Conservation (phyloP, 2,329 filamentous ascomycete species). For the Biscogniauxia marginata region DNA sequence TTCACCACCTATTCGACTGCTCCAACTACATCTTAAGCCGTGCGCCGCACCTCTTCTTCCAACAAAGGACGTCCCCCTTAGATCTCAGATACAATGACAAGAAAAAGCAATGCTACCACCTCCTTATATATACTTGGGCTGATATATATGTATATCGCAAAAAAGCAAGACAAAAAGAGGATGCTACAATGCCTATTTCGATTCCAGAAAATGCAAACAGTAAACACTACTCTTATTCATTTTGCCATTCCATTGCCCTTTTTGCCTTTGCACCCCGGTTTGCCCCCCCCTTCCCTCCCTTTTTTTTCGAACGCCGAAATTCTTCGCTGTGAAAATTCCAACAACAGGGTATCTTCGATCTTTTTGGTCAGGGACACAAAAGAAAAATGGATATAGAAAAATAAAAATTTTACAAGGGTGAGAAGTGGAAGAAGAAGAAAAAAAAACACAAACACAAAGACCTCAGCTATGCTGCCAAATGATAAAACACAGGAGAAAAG, state of each 20-base stretch:
- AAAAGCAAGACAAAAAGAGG: background rate
- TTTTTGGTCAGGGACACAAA: slow-evolving; percentile 10
- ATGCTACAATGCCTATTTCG: background rate
- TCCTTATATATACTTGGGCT: background rate
- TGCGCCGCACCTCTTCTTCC: background rate
- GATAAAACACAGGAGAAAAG: background rate
- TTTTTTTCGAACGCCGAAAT: background rate
- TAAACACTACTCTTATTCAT: no score
- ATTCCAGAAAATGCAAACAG: background rate
- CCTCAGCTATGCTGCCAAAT: background rate
- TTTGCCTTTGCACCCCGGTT: background rate
- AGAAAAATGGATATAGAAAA: slow-evolving; percentile 4
- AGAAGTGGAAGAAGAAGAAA: slow-evolving; percentile 5
- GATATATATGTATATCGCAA: background rate
- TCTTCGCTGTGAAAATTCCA: background rate
- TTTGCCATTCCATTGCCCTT: no score
- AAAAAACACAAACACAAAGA: background rate
- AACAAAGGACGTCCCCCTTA: background rate
- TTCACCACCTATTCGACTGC: background rate
- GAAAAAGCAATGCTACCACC: background rate
- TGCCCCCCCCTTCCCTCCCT: no score
- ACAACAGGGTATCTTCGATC: background rate
- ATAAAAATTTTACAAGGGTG: background rate
- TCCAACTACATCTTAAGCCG: background rate
- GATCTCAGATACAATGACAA: background rate